Percentiles rank a stretch among this genome's conserved stretches.
Conservation (phyloP, 2,329 filamentous ascomycete genomes). For the Cladorrhinum sp. region DNA sequence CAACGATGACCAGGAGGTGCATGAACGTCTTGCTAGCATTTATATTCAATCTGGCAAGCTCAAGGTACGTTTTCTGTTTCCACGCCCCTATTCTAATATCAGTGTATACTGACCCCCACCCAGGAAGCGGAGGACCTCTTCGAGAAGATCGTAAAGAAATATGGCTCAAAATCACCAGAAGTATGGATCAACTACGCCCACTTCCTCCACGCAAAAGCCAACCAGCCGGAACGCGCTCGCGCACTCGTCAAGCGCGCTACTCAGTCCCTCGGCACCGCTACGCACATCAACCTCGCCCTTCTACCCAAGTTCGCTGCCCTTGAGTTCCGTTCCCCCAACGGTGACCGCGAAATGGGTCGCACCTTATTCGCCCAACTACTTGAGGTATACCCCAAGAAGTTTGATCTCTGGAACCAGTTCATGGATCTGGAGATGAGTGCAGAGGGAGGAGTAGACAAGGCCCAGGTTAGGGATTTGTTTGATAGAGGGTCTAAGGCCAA, state of each 20-base stretch:
- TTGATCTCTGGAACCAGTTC: constrained; percentile 90
- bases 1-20: constrained; percentile 86
- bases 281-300: constrained; percentile 65
- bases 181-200: constrained; percentile 95
- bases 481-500: constrained; percentile 71
- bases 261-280: constrained; percentile 70
- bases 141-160: constrained; percentile 83
- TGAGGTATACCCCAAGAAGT: constrained; percentile 79
- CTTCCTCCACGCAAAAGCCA: constrained; percentile 76
- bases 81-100: background rate
- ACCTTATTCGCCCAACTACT: constrained; percentile 92
- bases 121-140: constrained; percentile 89
- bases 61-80: constrained; percentile 55
- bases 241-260: constrained; percentile 78
- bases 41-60: constrained; percentile 89
- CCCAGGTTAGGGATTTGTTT: constrained; percentile 70
- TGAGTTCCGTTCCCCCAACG: constrained; percentile 81
- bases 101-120: constrained; percentile 13
- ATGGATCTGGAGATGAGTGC: constrained; percentile 69
- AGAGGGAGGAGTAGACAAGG: constrained; percentile 37
- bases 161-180: constrained; percentile 72
- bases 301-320: constrained; percentile 87
- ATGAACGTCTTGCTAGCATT: constrained; percentile 86
- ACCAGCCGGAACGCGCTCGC: constrained; percentile 70
- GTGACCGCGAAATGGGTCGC: constrained; percentile 84